phyloP scores from a whole-genome alignment of 768 basidiomycete genomes.

The Epithele typhae region DNA sequence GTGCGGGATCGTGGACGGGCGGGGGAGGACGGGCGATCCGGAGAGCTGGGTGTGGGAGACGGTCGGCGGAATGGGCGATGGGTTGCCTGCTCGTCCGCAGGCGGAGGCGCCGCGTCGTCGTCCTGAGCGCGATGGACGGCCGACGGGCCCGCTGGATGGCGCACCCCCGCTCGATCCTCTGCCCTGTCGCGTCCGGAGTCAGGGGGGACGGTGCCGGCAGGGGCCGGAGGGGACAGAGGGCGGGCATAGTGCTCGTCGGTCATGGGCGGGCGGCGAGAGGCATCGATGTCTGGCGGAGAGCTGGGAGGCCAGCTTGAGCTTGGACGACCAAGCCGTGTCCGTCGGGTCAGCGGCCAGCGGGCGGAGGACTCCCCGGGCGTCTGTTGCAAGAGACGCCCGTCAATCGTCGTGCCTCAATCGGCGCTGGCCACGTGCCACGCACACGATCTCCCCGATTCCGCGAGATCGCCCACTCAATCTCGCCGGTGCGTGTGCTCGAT shows the following conservation, averaged over 20 bases:
- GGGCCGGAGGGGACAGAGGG: no score
- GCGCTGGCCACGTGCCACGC: conserved; percentile 1
- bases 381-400: no score
- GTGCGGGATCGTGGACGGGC: neutral
- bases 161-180: conserved; percentile 10
- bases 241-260: no score
- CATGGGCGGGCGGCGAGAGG: neutral
- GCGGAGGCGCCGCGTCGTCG: neutral
- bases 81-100: neutral
- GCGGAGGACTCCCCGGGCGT: no score
- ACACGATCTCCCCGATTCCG: conserved; percentile 5
- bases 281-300: neutral
- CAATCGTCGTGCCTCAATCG: conserved; percentile 17
- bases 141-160: conserved; percentile 10
- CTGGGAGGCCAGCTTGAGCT: neutral
- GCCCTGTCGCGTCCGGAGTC: conserved; percentile 1
- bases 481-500: no score
- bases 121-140: conserved; percentile 8
- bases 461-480: conserved; percentile 11
- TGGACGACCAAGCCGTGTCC: no score
- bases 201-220: no score
- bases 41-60: conserved; percentile 1
- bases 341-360: no score
- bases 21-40: conserved; percentile 2
- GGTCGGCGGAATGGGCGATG: conserved; percentile 1